Evolutionary conservation across 257 asterid genomes (phyloP), one percentile per base, ranked within the genome.

Genomic region (Phtheirospermum japonicum): DNA sequence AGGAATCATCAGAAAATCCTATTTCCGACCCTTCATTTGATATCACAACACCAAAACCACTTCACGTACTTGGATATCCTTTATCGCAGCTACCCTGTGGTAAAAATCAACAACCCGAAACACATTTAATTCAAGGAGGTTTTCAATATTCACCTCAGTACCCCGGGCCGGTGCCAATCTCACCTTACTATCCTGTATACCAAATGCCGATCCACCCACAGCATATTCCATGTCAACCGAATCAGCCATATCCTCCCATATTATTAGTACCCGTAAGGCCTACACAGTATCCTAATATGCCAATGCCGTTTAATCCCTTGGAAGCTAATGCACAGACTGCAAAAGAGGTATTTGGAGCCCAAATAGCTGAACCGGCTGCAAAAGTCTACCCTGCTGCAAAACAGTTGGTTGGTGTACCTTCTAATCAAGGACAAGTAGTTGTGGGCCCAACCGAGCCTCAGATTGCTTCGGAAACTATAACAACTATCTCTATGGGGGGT

Each of bases 211-310:
- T 76, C 70, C 85, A 72, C 36, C 82, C 76, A 6, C 89, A 75
- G 64, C 80, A 70, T 45, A 73, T 60, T 31, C 76, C 79, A 40
- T 77, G 75, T 64, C 76, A 76, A 26, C 58, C 79, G 4, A 84
- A 79, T 71, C 88, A 80, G 70, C 88, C 76, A 9, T 88, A 79
- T 66, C 97, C 90, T 66, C 97, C 90, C 33, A 18, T 89, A 46
- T 86, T 84, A 63, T 64, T 72, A 6, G 73, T 79, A 65, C 97
- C 94, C 10, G 30, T 77, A 20, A 76, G 74, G 30, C 80, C 85
- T 17, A 45, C 69, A 63, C 95, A 82, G 66, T 76, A 80, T 72
- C 82, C 66, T 65, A 79, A 83, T 69, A 61, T 80, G 77, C 39
- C 88, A 23, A 64, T 73, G 62, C 80, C 65, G 39, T 76, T 58